A percentile compares a stretch with the other conserved stretches of the same genome.
Conservation (phyloP, 257 asterid genomes). For the Thymus quinquecostatus region DNA sequence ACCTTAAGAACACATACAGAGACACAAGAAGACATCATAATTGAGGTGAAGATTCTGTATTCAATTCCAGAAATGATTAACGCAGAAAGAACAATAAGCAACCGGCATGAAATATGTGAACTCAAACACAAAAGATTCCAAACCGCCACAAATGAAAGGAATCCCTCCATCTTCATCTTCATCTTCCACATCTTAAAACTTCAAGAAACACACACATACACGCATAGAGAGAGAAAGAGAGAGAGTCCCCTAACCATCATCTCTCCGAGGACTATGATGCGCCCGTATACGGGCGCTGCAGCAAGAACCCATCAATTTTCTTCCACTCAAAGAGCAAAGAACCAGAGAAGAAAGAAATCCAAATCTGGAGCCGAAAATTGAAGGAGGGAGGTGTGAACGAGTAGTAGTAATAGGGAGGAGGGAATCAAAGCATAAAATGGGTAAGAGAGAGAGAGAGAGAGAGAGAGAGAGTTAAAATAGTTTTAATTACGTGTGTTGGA, state of each 20-base stretch:
- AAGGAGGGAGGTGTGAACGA: background rate
- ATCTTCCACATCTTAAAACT: background rate
- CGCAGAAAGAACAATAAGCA: no score
- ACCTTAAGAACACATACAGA: no score
- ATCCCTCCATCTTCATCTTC: conserved; percentile 3
- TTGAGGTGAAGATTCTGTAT: no score
- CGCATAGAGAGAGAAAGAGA: background rate
- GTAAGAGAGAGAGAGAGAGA: background rate
- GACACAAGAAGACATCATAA: no score
- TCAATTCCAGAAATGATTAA: no score
- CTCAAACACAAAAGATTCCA: background rate
- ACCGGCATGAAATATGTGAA: no score
- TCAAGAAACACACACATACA: conserved; percentile 10
- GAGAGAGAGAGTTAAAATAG: background rate
- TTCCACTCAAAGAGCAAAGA: background rate
- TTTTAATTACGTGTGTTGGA: background rate
- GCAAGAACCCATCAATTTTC: conserved; percentile 70
- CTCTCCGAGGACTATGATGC: conserved; percentile 63
- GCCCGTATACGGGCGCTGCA: conserved; percentile 71
- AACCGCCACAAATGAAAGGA: background rate
- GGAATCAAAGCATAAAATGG: background rate
- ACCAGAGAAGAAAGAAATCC: conserved; percentile 9
- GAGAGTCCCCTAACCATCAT: conserved; percentile 59
- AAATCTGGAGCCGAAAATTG: background rate
- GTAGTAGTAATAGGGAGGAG: conserved; percentile 30